Conservation (phyloP, 2,329 filamentous ascomycete species). For the Parastagonospora avenae region DNA sequence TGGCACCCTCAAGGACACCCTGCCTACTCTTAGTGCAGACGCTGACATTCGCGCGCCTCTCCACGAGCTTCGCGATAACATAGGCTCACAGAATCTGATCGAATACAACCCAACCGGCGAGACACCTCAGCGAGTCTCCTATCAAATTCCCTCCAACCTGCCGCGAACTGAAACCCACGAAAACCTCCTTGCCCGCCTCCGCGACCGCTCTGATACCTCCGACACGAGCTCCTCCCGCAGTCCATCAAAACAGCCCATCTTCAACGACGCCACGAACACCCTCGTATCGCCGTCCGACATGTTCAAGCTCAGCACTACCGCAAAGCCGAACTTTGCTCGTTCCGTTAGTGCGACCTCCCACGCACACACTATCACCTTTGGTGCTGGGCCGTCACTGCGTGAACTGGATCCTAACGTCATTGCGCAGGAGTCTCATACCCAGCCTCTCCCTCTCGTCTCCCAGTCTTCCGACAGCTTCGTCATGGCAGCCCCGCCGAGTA, state of each 20-base stretch:
- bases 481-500: constrained; percentile 46
- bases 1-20: constrained; percentile 61
- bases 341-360: constrained; percentile 29
- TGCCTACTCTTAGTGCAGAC: constrained; percentile 63
- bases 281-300: constrained; percentile 34
- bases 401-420: constrained; percentile 57
- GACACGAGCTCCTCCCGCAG: constrained; percentile 35
- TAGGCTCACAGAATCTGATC: constrained; percentile 67
- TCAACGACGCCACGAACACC: constrained; percentile 55
- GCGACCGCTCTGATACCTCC: constrained; percentile 42
- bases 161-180: constrained; percentile 75
- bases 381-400: constrained; percentile 43
- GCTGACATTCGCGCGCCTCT: constrained; percentile 71
- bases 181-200: constrained; percentile 57
- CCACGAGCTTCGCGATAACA: constrained; percentile 70
- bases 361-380: constrained; percentile 26
- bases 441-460: constrained; percentile 40
- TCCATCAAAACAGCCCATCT: constrained; percentile 59
- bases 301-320: constrained; percentile 23
- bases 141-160: constrained; percentile 78
- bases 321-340: constrained; percentile 31
- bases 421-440: constrained; percentile 38
- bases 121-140: constrained; percentile 81
- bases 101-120: constrained; percentile 86
- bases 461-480: constrained; percentile 33